A percentile compares a stretch with the other conserved stretches of the same genome.
These are phyloP conservation scores for Lipomyces orientalis DNA, from an alignment of 805 yeast genomes.

Conservation along the genomic window DNA sequence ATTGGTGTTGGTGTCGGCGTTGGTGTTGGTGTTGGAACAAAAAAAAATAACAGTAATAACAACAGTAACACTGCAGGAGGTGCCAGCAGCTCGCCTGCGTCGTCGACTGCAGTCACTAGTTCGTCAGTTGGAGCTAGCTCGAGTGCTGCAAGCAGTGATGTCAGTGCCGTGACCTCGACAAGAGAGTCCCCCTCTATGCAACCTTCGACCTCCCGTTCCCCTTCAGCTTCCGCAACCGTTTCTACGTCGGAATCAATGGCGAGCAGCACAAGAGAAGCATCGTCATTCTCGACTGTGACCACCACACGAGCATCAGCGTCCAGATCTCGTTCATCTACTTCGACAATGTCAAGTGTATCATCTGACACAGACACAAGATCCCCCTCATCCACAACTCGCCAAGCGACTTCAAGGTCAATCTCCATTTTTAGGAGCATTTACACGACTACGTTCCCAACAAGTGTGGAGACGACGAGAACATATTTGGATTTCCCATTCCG, in stretches of 20 bases:
- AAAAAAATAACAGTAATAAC: conserved; percentile 11
- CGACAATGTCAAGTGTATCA: neutral
- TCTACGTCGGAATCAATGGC: neutral
- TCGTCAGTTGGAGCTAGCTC: neutral
- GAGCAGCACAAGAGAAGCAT: neutral
- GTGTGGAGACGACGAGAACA: neutral
- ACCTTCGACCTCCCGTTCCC: neutral
- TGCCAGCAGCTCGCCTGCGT: conserved; percentile 6
- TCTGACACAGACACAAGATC: neutral
- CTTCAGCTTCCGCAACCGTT: neutral
- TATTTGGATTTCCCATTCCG: neutral
- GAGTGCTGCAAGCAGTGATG: neutral
- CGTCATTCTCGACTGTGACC: conserved; percentile 4
- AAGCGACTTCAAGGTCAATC: neutral
- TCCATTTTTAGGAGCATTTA: neutral
- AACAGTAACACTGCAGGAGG: conserved; percentile 8
- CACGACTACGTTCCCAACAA: neutral
- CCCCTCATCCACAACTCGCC: neutral
- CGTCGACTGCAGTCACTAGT: conserved; percentile 4
- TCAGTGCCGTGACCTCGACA: neutral
- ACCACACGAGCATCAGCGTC: neutral
- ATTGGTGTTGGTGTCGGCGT: conserved; percentile 37
- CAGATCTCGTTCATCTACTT: neutral
- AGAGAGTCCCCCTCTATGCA: neutral
- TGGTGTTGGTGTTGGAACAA: conserved; percentile 35